Conservation (phyloP, 2,329 filamentous ascomycete genomes). For the Akanthomyces dipterigenus region DNA sequence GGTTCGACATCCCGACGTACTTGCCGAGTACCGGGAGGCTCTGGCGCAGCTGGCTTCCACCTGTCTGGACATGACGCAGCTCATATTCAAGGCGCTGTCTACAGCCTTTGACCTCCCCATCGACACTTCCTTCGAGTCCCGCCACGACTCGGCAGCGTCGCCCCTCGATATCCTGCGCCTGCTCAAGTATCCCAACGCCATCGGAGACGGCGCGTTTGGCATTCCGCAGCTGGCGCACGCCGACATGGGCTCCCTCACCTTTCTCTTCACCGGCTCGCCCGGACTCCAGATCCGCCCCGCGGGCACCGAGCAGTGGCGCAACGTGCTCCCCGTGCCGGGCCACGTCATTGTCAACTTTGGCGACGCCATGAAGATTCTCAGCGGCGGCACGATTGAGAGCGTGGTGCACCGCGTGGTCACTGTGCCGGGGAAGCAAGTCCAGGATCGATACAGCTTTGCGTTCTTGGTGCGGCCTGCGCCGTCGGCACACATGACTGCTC, state of each 20-base stretch:
- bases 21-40: background rate
- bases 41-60: background rate
- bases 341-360: background rate
- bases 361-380: slow-evolving; percentile 5
- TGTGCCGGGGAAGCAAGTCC: background rate
- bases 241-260: slow-evolving; percentile 4
- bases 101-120: background rate
- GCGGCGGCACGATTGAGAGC: background rate
- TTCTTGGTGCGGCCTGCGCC: background rate
- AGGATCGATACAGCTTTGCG: background rate
- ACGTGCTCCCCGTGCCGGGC: background rate
- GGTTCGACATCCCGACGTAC: background rate
- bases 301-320: background rate
- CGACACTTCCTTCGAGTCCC: background rate
- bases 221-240: slow-evolving; percentile 2
- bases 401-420: background rate
- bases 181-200: background rate
- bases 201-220: background rate
- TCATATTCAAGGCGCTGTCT: background rate
- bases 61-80: background rate
- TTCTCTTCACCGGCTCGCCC: background rate
- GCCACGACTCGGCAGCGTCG: background rate
- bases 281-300: background rate
- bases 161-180: background rate
- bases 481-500: background rate